Evolutionary conservation across 164 flowering plant species (phyloP).

Genomic region (Magnolia sinica): DNA sequence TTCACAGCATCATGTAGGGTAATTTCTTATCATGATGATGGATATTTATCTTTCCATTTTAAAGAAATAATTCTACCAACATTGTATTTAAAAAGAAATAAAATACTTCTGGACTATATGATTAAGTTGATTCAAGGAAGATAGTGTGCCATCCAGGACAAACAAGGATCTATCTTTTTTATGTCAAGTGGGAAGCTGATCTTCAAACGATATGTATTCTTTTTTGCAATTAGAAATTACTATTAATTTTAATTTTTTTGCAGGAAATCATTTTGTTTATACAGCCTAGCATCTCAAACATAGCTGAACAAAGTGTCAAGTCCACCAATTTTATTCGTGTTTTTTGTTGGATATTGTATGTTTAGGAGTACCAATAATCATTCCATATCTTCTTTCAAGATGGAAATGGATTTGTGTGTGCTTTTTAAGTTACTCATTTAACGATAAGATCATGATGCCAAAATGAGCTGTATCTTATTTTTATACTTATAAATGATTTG

Average conservation of each 20-base stretch:
- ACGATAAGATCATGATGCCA: too few relatives aligned
- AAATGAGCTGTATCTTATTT: too few relatives aligned
- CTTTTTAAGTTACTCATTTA: too few relatives aligned
- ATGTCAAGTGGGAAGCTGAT: background rate
- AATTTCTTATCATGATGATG: constrained; percentile 11
- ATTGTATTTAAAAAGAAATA: too few relatives aligned
- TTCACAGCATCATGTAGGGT: constrained; percentile 77
- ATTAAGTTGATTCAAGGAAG: background rate
- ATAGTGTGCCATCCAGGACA: background rate
- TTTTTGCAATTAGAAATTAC: background rate
- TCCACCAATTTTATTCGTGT: background rate
- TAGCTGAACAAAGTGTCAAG: background rate
- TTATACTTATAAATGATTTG: too few relatives aligned
- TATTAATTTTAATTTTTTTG: too few relatives aligned
- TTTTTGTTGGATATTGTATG: too few relatives aligned
- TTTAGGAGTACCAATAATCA: too few relatives aligned
- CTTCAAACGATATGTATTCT: background rate
- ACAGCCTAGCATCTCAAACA: background rate
- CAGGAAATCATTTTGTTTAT: background rate
- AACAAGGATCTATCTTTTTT: background rate
- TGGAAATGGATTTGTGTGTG: too few relatives aligned
- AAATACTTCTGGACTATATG: background rate
- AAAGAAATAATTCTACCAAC: background rate
- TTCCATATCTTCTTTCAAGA: too few relatives aligned
- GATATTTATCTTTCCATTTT: background rate